These are phyloP conservation scores for Starmerella etchellsii DNA, from an alignment of 805 yeast species.

Conservation along the genomic window DNA sequence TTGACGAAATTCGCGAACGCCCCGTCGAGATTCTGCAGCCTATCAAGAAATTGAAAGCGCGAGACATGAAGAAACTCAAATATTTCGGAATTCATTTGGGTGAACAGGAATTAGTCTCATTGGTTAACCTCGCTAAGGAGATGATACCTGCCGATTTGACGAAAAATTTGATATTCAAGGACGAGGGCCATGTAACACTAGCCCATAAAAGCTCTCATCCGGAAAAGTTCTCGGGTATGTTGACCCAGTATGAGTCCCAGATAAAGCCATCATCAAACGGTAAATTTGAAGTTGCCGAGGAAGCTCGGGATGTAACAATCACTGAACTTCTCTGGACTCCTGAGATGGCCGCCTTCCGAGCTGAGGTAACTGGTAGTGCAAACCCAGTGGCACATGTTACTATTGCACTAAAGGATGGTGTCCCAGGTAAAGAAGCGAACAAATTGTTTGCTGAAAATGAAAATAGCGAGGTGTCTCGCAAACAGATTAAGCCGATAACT, in stretches of 20 bases:
- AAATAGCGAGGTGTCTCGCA: background rate
- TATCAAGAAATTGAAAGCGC: background rate
- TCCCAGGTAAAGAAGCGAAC: slow-evolving; percentile 3
- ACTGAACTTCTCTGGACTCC: slow-evolving; percentile 38
- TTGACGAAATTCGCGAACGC: background rate
- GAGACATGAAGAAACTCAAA: slow-evolving; percentile 2
- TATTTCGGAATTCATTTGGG: slow-evolving; percentile 37
- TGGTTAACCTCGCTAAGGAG: slow-evolving; percentile 20
- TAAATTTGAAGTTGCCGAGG: background rate
- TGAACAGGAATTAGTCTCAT: slow-evolving; percentile 3
- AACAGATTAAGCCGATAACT: background rate
- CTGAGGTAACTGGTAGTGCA: slow-evolving; percentile 30
- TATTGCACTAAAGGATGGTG: slow-evolving; percentile 33
- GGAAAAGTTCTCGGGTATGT: slow-evolving; percentile 2
- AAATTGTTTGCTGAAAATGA: slow-evolving; percentile 4
- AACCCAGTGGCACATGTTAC: slow-evolving; percentile 58
- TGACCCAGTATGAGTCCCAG: background rate
- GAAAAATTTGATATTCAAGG: slow-evolving; percentile 8
- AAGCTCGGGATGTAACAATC: slow-evolving; percentile 19
- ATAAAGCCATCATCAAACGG: background rate
- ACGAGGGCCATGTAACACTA: slow-evolving; percentile 27
- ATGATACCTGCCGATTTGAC: slow-evolving; percentile 2
- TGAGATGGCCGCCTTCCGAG: slow-evolving; percentile 43
- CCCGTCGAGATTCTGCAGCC: slow-evolving; percentile 25
- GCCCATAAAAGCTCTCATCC: slow-evolving; percentile 20